These are phyloP conservation scores for Chrysosporium keratinophilum DNA, from an alignment of 2,329 filamentous ascomycete genomes.

Conservation along the genomic window DNA sequence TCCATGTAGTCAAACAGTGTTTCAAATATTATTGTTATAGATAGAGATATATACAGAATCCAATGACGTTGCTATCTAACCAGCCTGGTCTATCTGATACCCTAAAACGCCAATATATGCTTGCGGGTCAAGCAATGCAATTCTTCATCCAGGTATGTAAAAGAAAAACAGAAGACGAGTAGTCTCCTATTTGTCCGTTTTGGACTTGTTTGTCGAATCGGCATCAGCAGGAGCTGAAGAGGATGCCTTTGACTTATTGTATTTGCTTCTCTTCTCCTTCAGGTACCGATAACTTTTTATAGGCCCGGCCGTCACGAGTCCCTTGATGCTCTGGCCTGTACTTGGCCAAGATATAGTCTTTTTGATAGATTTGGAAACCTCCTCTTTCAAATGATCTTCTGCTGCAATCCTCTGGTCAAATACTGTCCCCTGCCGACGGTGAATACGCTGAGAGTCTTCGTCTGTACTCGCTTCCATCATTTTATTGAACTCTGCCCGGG, in stretches of 20 bases:
- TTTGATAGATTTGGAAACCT: constrained; percentile 66
- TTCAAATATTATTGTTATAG: constrained; percentile 1
- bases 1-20: background rate
- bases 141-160: background rate
- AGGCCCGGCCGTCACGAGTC: constrained; percentile 66
- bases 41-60: constrained; percentile 9
- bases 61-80: constrained; percentile 1
- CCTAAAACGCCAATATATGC: constrained; percentile 11
- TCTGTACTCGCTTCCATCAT: constrained; percentile 72
- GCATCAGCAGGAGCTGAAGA: background rate
- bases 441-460: constrained; percentile 54
- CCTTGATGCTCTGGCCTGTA: constrained; percentile 76
- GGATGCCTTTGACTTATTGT: constrained; percentile 28
- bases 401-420: constrained; percentile 79
- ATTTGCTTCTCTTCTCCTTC: constrained; percentile 68
- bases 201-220: background rate
- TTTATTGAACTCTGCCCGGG: constrained; percentile 67
- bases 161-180: background rate
- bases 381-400: constrained; percentile 57
- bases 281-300: constrained; percentile 63
- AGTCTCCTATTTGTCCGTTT: constrained; percentile 7
- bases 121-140: background rate
- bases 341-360: constrained; percentile 90
- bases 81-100: constrained; percentile 3
- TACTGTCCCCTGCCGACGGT: constrained; percentile 63